phyloP scores from a whole-genome alignment of 306 rosid species.

The Sophora flavescens region DNA sequence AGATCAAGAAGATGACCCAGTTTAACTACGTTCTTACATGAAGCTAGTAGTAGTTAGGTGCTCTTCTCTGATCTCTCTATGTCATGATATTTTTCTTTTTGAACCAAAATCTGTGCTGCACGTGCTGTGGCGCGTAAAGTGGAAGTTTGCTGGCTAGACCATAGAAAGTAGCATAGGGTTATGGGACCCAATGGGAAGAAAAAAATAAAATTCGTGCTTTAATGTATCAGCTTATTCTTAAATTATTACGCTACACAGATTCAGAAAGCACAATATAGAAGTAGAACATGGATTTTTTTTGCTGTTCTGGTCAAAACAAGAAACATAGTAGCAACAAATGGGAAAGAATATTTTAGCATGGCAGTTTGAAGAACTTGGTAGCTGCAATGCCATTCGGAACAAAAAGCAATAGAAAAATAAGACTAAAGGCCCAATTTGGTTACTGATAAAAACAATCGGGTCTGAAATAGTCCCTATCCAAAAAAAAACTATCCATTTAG shows the following conservation, averaged over 20 bases:
- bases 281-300: slow-evolving; percentile 46
- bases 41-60: slow-evolving; percentile 13
- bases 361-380: slow-evolving; percentile 31
- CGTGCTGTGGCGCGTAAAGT: slow-evolving; percentile 61
- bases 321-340: slow-evolving; percentile 52
- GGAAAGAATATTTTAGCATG: slow-evolving; percentile 38
- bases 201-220: slow-evolving; percentile 40
- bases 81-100: slow-evolving; percentile 15
- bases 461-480: no score
- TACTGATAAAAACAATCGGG: no score
- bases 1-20: slow-evolving; percentile 43
- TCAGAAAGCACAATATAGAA: slow-evolving; percentile 32
- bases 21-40: slow-evolving; percentile 37
- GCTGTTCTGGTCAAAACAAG: slow-evolving; percentile 46
- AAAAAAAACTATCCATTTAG: no score
- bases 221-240: slow-evolving; percentile 20
- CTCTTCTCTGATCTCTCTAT: slow-evolving; percentile 41
- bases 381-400: slow-evolving; percentile 20
- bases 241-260: slow-evolving; percentile 31
- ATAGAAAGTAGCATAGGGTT: slow-evolving; percentile 51
- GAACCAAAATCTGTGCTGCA: slow-evolving; percentile 48
- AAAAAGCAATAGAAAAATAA: neutral
- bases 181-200: slow-evolving; percentile 52
- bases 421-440: no score
- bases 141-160: slow-evolving; percentile 54